Base-by-base conservation (phyloP, 2,329 filamentous ascomycete genomes). In the Aureobasidium sp. region DNA sequence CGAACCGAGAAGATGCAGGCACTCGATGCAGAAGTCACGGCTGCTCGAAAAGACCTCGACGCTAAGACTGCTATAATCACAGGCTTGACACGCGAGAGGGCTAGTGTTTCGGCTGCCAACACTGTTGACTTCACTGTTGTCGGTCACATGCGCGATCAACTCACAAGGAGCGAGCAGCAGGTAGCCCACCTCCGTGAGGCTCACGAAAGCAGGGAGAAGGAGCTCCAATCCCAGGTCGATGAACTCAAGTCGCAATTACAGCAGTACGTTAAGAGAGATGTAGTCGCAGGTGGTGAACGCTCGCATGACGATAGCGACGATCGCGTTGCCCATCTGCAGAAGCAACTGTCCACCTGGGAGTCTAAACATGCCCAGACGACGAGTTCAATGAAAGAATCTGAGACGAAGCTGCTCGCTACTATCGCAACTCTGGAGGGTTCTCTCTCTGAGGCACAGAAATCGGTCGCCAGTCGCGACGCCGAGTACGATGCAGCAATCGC, bases 21-120 rank as follows among this genome's bases (percentile, higher is more conserved):
- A 68, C 80, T 99, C 14, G 94, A 99, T 74, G 85, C 86, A 6
- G 93, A 96, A 67, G 84, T 97, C 61, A 80, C 86, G 30, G 86
- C 85, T 4, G 85, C 91, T 27, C 94, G 90, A 78, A 96, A 91
- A 78, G 94, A 99, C 74, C 96, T 97, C 88, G 94, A 99, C 71
- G 87, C 84, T 65, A 99, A 99, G 82, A 91, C 93, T 80, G 90
- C 90, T 34, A 92, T 99, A 71, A 97, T 99, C 68, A 90, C 91
- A 34, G 94, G 94, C 7, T 80, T 99, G 65, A 96, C 94, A 3
- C 87, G 94, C 59, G 95, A 99, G 75, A 83, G 95, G 63, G 93
- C 91, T 3, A 97, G 91, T 76, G 82, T 97, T 76, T 91, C 93
- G 72, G 83, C 81, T 72, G 80, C 82, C 2, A 88, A 89, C 29